Evolutionary conservation across 2,329 filamentous ascomycete species (phyloP).

Genomic region (Drechslerella stenobrocha): DNA sequence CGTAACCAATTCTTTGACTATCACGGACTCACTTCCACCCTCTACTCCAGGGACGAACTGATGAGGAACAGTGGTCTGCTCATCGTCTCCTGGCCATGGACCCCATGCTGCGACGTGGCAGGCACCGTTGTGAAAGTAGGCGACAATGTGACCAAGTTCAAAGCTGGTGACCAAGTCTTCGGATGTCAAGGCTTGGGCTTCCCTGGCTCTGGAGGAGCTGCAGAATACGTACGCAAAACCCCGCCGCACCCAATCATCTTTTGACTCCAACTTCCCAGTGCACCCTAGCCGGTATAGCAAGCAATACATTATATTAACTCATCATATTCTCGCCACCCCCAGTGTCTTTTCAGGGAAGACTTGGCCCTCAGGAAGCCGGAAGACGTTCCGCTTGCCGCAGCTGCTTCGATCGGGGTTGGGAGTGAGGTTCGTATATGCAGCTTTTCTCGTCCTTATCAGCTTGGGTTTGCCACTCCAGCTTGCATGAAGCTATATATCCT

Average conservation of each 20-base stretch:
- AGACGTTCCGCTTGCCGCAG: slow-evolving; percentile 22
- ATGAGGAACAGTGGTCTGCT: slow-evolving; percentile 34
- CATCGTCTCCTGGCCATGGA: slow-evolving; percentile 29
- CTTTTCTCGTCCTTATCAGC: not conserved
- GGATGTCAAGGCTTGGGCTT: slow-evolving; percentile 38
- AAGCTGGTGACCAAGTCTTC: slow-evolving; percentile 33
- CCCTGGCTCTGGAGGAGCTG: slow-evolving; percentile 35
- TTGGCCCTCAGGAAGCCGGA: slow-evolving; percentile 26
- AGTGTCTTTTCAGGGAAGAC: slow-evolving; percentile 27
- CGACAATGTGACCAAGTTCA: slow-evolving; percentile 24
- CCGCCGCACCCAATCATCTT: slow-evolving; percentile 10
- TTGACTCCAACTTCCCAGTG: too few relatives aligned
- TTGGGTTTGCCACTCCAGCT: not conserved
- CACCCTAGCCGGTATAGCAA: not conserved
- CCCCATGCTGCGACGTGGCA: slow-evolving; percentile 33
- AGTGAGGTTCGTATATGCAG: slow-evolving; percentile 17
- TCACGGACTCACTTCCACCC: too few relatives aligned
- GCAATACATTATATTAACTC: slow-evolving; percentile 5
- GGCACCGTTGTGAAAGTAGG: slow-evolving; percentile 33
- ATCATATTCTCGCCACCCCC: slow-evolving; percentile 18
- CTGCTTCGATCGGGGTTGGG: slow-evolving; percentile 28
- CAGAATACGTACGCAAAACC: slow-evolving; percentile 46
- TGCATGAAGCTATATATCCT: slow-evolving; percentile 1
- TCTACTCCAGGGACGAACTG: slow-evolving; percentile 27
- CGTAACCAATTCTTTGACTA: too few relatives aligned